These are phyloP conservation scores for Eutrema heterophyllum DNA, from an alignment of 345 rosid genomes.

Conservation along the genomic window DNA sequence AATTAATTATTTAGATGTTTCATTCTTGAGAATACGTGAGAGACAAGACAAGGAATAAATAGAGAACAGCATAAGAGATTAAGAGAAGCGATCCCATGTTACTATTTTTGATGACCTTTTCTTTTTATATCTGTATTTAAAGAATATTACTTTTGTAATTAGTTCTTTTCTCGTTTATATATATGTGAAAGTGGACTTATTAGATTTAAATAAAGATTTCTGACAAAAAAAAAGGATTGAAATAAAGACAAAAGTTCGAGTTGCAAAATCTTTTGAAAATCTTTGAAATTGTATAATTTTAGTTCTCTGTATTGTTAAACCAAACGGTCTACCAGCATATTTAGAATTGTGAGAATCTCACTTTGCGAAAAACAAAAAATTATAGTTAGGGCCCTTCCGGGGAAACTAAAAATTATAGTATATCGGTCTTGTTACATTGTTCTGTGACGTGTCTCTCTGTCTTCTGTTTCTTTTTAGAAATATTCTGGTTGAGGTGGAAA, in stretches of 20 bases:
- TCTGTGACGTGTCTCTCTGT: not conserved
- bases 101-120: not conserved
- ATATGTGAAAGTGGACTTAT: not conserved
- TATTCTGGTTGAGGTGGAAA: conserved; percentile 19
- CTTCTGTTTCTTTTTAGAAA: not conserved
- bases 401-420: no score
- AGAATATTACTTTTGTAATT: not conserved
- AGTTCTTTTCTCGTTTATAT: not conserved
- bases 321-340: not conserved
- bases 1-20: not conserved
- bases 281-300: not conserved
- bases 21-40: conserved; percentile 14
- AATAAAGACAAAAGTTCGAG: not conserved
- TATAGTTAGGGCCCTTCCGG: no score
- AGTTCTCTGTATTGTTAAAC: not conserved
- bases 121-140: not conserved
- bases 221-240: not conserved
- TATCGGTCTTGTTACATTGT: not conserved
- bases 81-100: conserved; percentile 6
- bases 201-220: not conserved
- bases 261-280: not conserved
- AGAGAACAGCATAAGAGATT: conserved; percentile 6
- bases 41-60: not conserved
- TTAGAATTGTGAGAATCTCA: not conserved
- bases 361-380: not conserved